These are phyloP conservation scores for Ceratobasidium sp. DNA, from an alignment of 1,284 basidiomycete genomes.

Conservation along the genomic window DNA sequence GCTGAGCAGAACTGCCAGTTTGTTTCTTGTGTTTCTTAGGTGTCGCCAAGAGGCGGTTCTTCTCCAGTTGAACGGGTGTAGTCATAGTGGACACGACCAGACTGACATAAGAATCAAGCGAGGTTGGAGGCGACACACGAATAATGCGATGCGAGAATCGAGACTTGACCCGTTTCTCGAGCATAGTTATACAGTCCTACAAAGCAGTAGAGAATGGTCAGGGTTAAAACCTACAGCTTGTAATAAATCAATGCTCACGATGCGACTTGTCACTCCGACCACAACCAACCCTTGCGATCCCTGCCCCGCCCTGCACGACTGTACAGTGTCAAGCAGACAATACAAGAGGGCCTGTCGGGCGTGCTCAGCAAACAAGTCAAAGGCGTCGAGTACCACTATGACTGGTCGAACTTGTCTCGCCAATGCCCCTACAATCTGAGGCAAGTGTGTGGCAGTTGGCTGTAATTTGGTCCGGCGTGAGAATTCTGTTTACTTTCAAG, in stretches of 20 bases:
- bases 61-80: background rate
- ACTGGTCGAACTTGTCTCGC: conserved; percentile 80
- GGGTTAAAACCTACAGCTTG: background rate
- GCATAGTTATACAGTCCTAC: conserved; percentile 80
- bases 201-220: background rate
- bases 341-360: conserved; percentile 87
- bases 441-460: conserved; percentile 77
- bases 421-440: conserved; percentile 77
- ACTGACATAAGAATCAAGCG: conserved; percentile 47
- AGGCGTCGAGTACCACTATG: conserved; percentile 84
- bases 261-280: conserved; percentile 79
- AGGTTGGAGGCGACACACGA: conserved; percentile 68
- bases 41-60: background rate
- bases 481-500: background rate
- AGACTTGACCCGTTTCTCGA: conserved; percentile 96
- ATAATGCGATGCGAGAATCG: conserved; percentile 91
- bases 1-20: conserved; percentile 40
- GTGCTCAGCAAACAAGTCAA: conserved; percentile 90
- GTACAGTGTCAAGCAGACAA: conserved; percentile 84
- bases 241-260: conserved; percentile 52
- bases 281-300: conserved; percentile 76
- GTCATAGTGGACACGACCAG: background rate
- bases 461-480: background rate
- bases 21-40: conserved; percentile 14
- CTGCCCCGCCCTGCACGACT: conserved; percentile 60